Conservation (phyloP, 139 green algal species). For the Diplosphaera chodatii region DNA sequence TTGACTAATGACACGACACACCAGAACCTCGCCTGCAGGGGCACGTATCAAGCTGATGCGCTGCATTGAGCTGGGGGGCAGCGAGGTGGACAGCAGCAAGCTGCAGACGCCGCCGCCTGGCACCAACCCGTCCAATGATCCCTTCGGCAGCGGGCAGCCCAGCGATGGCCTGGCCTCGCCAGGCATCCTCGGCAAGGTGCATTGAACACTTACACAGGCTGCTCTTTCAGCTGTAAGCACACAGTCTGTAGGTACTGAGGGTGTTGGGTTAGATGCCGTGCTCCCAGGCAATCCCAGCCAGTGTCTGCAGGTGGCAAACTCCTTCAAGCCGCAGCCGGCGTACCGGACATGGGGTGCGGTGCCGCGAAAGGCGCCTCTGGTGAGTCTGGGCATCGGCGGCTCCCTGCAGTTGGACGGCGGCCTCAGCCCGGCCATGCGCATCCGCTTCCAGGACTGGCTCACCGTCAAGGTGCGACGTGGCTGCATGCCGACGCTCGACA, state of each 20-base stretch:
- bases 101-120: not conserved
- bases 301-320: not conserved
- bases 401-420: conserved; percentile 29
- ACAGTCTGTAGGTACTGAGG: too few relatives aligned
- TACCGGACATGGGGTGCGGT: not conserved
- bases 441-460: conserved; percentile 44
- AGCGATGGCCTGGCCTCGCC: conserved; percentile 2
- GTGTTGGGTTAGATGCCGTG: too few relatives aligned
- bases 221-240: too few relatives aligned
- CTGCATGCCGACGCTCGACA: too few relatives aligned
- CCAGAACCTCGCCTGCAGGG: conserved; percentile 11
- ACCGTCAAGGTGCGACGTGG: conserved; percentile 28
- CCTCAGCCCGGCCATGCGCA: conserved; percentile 16
- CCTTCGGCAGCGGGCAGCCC: not conserved
- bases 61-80: conserved; percentile 27
- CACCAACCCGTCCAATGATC: not conserved
- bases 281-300: too few relatives aligned
- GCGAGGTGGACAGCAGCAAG: not conserved
- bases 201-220: too few relatives aligned
- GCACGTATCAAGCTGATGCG: conserved; percentile 58
- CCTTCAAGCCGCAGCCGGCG: conserved; percentile 7
- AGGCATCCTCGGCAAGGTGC: not conserved
- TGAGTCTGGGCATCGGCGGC: conserved; percentile 38
- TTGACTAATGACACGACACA: too few relatives aligned
- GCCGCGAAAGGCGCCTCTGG: conserved; percentile 8